Base-by-base conservation (phyloP, 2,329 filamentous ascomycete genomes). In the Grosmannia huntii region DNA sequence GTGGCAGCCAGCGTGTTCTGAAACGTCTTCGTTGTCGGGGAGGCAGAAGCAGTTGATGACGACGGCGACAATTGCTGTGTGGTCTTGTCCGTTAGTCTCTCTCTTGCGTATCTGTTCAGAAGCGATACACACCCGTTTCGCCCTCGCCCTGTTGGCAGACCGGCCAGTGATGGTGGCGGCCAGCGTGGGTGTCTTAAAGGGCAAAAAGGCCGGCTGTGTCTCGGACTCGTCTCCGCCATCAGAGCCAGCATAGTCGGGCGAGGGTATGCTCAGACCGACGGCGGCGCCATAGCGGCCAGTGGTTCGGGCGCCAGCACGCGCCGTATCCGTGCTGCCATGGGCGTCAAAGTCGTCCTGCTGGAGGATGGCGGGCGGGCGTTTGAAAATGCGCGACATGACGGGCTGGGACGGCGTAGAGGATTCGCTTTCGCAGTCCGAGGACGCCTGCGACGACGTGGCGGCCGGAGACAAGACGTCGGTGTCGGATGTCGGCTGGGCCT, bases 341-440 rank as follows among this genome's bases (percentile, higher is more conserved):
- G 28, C 28, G 41, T 38, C 56, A 27, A 38, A 14, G 21, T 38
- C 31, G 31, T 51, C 48, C 5, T 41, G 33, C 9, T 27, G 33
- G 3, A 36, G 49, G 21, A 77, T 81, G 23, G 78, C 74, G 12
- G 81, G 80, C 3, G 81, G 81, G 2, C 81, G 77, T 25, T 79
- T 77, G 64, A 83, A 82, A 62, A 83, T 82, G 58, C 80, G 75
- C 16, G 80, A 83, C 65, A 83, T 77, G 4, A 76, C 80, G 0
- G 78, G 77, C 61, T 74, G 75, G 0, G 77, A 81, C 31, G 73
- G 68, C 0, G 63, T 65, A 1, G 67, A 66, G 9, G 49, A 53
- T 2, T n/a, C 28, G 4, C 67, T 49, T 21, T 44, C 58, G 12
- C 67, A 49, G 9, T 46, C 58, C 4, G 57, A 57, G 5, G 59